Evolutionary conservation across 176 grass and related monocot species (phyloP).

Genomic region (Musa itinerans): DNA sequence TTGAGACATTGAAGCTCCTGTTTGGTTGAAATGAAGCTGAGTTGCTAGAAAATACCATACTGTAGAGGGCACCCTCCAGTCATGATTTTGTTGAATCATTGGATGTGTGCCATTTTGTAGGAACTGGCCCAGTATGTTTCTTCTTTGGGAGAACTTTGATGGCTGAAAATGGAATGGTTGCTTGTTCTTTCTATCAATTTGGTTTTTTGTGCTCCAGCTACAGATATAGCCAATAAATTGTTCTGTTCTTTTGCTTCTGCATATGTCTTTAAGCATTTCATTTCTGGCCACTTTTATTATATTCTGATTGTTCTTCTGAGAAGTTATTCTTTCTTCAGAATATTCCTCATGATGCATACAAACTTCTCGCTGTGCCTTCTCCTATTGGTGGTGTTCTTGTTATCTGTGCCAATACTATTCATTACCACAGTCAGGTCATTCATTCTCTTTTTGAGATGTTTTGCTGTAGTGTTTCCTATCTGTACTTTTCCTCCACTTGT

Average conservation of each 20-base stretch:
- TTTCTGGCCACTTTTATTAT: neutral
- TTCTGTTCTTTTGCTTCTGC: neutral
- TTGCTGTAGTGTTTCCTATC: slow-evolving; percentile 17
- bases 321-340: slow-evolving; percentile 42
- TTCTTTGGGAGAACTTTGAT: neutral
- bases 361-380: slow-evolving; percentile 80
- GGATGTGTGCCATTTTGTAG: neutral
- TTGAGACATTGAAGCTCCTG: neutral
- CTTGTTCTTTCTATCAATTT: neutral
- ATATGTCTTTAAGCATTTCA: neutral
- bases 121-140: neutral
- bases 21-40: neutral
- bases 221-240: too few species aligned
- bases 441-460: neutral
- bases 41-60: neutral
- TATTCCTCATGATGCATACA: slow-evolving; percentile 82
- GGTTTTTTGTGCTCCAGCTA: too few species aligned
- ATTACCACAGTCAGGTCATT: slow-evolving; percentile 84
- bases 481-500: slow-evolving; percentile 5
- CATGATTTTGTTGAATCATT: neutral
- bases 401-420: slow-evolving; percentile 78
- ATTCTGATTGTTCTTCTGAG: neutral
- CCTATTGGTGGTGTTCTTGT: slow-evolving; percentile 94
- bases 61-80: neutral
- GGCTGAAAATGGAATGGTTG: neutral